phyloP scores from a whole-genome alignment of 495 filamentous ascomycete genomes.

The Neurospora sp. region DNA sequence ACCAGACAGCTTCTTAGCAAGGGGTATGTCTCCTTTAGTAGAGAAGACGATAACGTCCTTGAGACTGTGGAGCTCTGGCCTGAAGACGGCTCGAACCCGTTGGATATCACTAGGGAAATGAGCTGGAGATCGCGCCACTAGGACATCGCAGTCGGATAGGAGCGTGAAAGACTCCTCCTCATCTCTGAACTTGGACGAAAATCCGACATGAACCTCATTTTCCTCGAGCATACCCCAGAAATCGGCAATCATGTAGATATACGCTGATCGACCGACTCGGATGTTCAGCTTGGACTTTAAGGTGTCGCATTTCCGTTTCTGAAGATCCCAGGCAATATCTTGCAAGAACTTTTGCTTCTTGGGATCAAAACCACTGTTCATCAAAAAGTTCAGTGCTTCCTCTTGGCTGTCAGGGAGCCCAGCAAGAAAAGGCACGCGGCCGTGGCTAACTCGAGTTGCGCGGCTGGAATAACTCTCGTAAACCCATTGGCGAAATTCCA shows the following conservation, averaged over 20 bases:
- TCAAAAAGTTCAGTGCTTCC: conserved; percentile 44
- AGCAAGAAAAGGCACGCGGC: conserved; percentile 33
- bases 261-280: conserved; percentile 61
- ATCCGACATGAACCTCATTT: conserved; percentile 69
- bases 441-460: conserved; percentile 20
- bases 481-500: conserved; percentile 48
- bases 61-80: conserved; percentile 59
- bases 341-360: conserved; percentile 48
- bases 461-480: conserved; percentile 29
- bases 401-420: conserved; percentile 42
- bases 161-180: conserved; percentile 42
- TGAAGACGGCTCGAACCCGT: conserved; percentile 46
- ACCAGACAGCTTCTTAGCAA: conserved; percentile 76
- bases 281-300: conserved; percentile 59
- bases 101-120: conserved; percentile 79
- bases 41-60: conserved; percentile 86
- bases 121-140: conserved; percentile 80
- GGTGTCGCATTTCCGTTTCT: conserved; percentile 44
- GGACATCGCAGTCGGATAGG: conserved; percentile 59
- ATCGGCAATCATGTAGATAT: conserved; percentile 74
- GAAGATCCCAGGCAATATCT: conserved; percentile 42
- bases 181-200: conserved; percentile 58
- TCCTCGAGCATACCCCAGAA: conserved; percentile 58
- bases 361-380: conserved; percentile 59
- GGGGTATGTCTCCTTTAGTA: conserved; percentile 51